These are phyloP conservation scores for Brassica incana DNA, from an alignment of 345 rosid genomes.

Conservation along the genomic window DNA sequence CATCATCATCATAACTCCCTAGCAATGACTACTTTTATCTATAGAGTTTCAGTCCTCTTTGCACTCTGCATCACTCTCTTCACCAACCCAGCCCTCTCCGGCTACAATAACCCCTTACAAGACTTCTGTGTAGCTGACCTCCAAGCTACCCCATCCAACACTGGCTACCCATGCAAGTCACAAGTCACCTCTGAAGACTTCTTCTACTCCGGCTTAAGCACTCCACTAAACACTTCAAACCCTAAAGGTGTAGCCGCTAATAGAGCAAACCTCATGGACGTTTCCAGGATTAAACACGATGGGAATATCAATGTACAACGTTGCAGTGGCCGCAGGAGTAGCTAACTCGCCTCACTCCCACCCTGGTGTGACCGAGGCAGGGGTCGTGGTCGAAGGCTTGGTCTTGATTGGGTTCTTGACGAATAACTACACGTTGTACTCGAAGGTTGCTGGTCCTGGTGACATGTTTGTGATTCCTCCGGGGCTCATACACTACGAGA, in stretches of 20 bases:
- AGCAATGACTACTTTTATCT: background rate
- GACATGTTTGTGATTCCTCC: constrained; percentile 64
- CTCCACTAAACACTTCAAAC: constrained; percentile 55
- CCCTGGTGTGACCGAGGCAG: constrained; percentile 58
- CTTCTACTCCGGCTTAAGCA: constrained; percentile 60
- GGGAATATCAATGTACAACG: constrained; percentile 69
- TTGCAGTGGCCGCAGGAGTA: constrained; percentile 50
- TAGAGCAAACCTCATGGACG: constrained; percentile 40
- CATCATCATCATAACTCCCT: constrained; percentile 1
- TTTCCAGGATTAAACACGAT: constrained; percentile 65
- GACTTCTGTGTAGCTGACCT: constrained; percentile 68
- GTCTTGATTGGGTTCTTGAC: constrained; percentile 62
- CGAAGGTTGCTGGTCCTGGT: constrained; percentile 50
- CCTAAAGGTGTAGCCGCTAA: constrained; percentile 40
- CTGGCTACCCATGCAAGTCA: constrained; percentile 67
- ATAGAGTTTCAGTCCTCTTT: background rate
- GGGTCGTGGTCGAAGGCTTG: constrained; percentile 54
- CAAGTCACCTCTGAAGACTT: constrained; percentile 57
- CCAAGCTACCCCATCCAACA: constrained; percentile 38
- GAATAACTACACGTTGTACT: constrained; percentile 47
- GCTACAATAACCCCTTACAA: constrained; percentile 52
- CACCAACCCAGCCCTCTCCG: constrained; percentile 33
- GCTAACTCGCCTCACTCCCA: constrained; percentile 73
- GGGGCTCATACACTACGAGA: constrained; percentile 66
- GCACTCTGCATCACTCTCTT: constrained; percentile 38